Base-by-base conservation (phyloP, 2,329 filamentous ascomycete species). In the Tolypocladium guangdongense region DNA sequence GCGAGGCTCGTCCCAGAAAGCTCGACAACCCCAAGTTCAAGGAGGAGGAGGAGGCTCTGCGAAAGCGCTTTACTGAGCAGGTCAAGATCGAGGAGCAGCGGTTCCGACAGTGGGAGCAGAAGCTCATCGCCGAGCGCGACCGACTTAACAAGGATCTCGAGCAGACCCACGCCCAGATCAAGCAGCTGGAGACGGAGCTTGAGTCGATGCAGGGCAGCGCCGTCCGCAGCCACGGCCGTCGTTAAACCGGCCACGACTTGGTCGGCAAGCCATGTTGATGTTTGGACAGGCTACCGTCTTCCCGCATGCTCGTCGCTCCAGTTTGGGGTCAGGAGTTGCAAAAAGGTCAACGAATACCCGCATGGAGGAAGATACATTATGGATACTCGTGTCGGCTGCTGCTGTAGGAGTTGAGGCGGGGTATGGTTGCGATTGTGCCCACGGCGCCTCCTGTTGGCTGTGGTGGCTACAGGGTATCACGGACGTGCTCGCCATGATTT, bases 21-120 rank as follows among this genome's bases (percentile, higher is more conserved):
- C 81, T 99, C 65, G 93, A 99, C 78, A 99, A 99, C 81, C 93
- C 93, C 76, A 99, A 99, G 81, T 99, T 97, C 83, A 99, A 99
- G 84, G 93, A 99, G 73, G 93, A 99, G 75, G 93, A 99, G 71
- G 93, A 99, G 81, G 88, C 89, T 58, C 84, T 99, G 61, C 86
- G 93, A 76, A 99, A 99, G 85, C 85, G 95, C 64, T 99, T 99
- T 77, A 99, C 93, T 63, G 93, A 99, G 78, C 93, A 99, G 74
- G 93, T 99, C 79, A 99, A 99, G 88, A 88, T 99, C 67, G 95
- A 99, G 80, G 93, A 99, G 78, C 90, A 96, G 78, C 86, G 93
- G 62, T 99, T 99, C 86, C 85, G 95, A 74, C 88, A 95, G 76
- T 99, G 93, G 93, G 93, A 99, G 78, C 93, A 99, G 84, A 97